Evolutionary conservation across 208 protist species (phyloP), one percentile per base, ranked within the genome.

Genomic region (Leishmania tarentolae): DNA sequence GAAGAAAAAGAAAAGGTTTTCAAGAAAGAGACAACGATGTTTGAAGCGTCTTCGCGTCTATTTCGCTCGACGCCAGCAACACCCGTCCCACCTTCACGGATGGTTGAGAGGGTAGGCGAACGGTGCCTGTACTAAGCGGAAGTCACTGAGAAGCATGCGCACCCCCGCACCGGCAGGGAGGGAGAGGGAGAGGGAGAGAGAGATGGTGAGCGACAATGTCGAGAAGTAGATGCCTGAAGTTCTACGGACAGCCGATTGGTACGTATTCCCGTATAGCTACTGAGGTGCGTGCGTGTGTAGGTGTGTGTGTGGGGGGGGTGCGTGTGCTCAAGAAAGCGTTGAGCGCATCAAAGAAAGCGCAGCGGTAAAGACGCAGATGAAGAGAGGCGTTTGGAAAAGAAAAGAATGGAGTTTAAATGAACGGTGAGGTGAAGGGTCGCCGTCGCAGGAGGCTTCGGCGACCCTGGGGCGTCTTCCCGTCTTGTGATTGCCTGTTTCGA

Each of bases 21-120:
- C 52, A 24, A 74, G 50, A 19, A 61, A n/a, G 72, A 15, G 72
- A 76, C 44, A 42, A n/a, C 50, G 50, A 61, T 61, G 72, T 61
- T 56, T 61, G 72, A 28, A 37, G 17, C 17, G 69, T n/a, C 44
- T 73, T 15, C 5, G 35, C 9, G n/a, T 46, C 15, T 44, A 61
- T 40, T 21, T 40, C n/a, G 69, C 6, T 21, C 69, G 31, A 52
- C 69, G 46, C 15, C 69, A 73, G 69, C 44, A 73, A 28, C 69
- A 52, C 69, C 28, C 19, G 9, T 52, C 69, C 69, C 69, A 28
- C 44, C 31, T 28, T 21, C 42, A 17, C 24, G 13, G 28, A 44
- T 21, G 31, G 40, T 68, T 17, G 69, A 28, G 8, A 31, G 44
- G 44, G 24, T 13, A 52, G 8, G 69, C 13, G 50, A 15, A 21